These are phyloP conservation scores for Ceratocystis huliohia DNA, from an alignment of 2,329 filamentous ascomycete genomes.

Conservation along the genomic window DNA sequence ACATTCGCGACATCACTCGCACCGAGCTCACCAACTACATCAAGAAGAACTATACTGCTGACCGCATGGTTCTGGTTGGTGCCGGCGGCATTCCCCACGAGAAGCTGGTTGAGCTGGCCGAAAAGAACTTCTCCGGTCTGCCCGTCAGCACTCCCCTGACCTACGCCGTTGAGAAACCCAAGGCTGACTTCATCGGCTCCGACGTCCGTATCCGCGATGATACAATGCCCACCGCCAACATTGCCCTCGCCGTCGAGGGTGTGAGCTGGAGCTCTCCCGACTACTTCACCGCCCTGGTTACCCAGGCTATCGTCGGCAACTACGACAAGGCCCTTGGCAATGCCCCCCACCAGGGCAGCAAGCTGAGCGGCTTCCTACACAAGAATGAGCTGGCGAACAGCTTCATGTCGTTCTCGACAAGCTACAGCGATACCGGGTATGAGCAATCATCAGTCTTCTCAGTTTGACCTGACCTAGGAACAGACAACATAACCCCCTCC, in stretches of 20 bases:
- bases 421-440: constrained; percentile 98
- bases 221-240: constrained; percentile 90
- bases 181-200: constrained; percentile 91
- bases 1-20: constrained; percentile 91
- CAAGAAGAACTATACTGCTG: constrained; percentile 98
- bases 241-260: constrained; percentile 96
- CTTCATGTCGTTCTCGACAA: constrained; percentile 99
- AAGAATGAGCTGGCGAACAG: constrained; percentile 94
- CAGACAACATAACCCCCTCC: background rate
- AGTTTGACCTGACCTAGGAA: background rate
- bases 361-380: constrained; percentile 89
- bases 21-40: constrained; percentile 91
- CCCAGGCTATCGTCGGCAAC: constrained; percentile 98
- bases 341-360: constrained; percentile 93
- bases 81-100: constrained; percentile 88
- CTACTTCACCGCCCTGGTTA: constrained; percentile 96
- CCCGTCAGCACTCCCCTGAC: constrained; percentile 64
- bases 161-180: constrained; percentile 66
- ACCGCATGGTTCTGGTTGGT: constrained; percentile 97
- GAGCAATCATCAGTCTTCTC: constrained; percentile 26
- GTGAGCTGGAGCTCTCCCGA: constrained; percentile 99
- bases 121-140: constrained; percentile 82
- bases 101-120: constrained; percentile 86
- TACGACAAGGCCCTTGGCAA: constrained; percentile 99
- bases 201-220: constrained; percentile 94